A percentile compares a stretch with the other conserved stretches of the same genome.
phyloP scores from a whole-genome alignment of 441 rosid species.

The Daphne laureola region DNA sequence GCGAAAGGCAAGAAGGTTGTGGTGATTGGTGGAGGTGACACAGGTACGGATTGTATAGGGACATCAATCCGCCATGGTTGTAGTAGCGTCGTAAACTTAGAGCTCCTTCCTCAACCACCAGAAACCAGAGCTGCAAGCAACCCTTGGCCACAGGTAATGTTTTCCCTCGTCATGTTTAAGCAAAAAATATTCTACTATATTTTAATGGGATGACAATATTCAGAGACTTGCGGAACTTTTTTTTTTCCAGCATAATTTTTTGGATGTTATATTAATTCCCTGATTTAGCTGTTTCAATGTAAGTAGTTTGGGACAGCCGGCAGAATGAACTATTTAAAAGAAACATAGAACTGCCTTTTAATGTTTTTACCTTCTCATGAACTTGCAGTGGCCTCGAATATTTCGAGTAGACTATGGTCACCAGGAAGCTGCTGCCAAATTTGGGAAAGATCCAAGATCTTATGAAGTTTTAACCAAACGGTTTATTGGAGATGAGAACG shows the following conservation, averaged over 20 bases:
- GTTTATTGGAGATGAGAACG: slow-evolving; percentile 87
- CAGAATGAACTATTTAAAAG: background rate
- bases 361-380: background rate
- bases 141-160: slow-evolving; percentile 98
- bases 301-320: background rate
- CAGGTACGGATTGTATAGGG: slow-evolving; percentile 99
- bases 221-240: no score
- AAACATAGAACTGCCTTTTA: background rate
- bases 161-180: background rate
- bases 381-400: slow-evolving; percentile 89
- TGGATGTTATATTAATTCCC: no score
- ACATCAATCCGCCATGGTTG: slow-evolving; percentile 99
- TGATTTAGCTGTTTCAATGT: background rate
- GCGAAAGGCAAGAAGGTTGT: slow-evolving; percentile 95
- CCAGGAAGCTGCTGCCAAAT: slow-evolving; percentile 88
- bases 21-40: slow-evolving; percentile 99
- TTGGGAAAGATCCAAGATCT: slow-evolving; percentile 92
- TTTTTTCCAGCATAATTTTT: background rate
- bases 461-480: slow-evolving; percentile 91
- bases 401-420: slow-evolving; percentile 98
- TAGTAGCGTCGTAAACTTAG: slow-evolving; percentile 67
- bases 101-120: slow-evolving; percentile 96
- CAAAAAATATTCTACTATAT: slow-evolving; percentile 1
- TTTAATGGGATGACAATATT: background rate
- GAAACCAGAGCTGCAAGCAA: slow-evolving; percentile 85